Evolutionary conservation across 1,284 basidiomycete species (phyloP).

Genomic region (Flammula alnicola): DNA sequence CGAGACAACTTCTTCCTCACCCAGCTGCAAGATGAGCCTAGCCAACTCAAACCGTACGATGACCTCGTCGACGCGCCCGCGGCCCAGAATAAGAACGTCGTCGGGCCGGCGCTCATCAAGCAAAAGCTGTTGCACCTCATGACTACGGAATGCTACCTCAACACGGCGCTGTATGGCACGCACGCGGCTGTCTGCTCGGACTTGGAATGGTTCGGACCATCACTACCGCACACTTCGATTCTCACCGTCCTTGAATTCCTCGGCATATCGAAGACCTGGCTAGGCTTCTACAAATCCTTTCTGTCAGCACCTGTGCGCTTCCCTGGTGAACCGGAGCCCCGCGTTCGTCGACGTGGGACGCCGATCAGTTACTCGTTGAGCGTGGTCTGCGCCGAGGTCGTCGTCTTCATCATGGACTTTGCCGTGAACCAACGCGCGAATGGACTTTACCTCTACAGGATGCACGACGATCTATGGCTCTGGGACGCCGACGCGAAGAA

Average conservation of each 20-base stretch:
- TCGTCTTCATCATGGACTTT: constrained; percentile 48
- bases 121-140: constrained; percentile 42
- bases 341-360: constrained; percentile 39
- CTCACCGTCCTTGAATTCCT: constrained; percentile 44
- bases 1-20: constrained; percentile 37
- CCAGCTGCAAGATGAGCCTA: constrained; percentile 32
- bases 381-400: constrained; percentile 40
- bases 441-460: constrained; percentile 44
- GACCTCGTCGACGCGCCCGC: constrained; percentile 29
- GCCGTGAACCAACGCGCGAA: constrained; percentile 45
- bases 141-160: constrained; percentile 42
- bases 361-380: constrained; percentile 42
- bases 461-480: constrained; percentile 50
- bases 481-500: constrained; percentile 38
- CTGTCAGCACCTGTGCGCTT: constrained; percentile 41
- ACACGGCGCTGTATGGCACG: constrained; percentile 36
- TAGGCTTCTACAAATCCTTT: constrained; percentile 42
- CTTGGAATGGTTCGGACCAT: constrained; percentile 51
- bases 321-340: constrained; percentile 32
- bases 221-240: constrained; percentile 44
- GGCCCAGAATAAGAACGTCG: not conserved
- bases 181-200: constrained; percentile 43
- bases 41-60: constrained; percentile 30
- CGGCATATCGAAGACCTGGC: constrained; percentile 41
- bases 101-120: constrained; percentile 28